Base-by-base conservation (phyloP, 2,329 filamentous ascomycete genomes). In the Pestalotiopsis sp. region DNA sequence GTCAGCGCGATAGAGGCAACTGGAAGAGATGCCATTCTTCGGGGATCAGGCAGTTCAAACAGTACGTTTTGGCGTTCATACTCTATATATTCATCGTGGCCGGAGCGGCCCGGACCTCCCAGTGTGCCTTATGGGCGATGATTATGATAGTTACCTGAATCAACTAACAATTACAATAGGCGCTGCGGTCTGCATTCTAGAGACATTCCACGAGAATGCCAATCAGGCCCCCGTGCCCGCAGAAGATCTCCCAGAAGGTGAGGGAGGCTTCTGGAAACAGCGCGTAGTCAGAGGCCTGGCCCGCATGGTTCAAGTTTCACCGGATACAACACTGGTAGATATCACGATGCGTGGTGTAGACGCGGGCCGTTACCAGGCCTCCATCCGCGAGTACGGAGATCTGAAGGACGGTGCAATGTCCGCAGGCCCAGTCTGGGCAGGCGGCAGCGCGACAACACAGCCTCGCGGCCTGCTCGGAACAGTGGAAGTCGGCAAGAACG, bases 161-260 rank as follows among this genome's bases (percentile, higher is more conserved):
- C 20, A 9, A 20, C 45, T 57, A 25, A 58, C 49, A 66, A 52
- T 9, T 12, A 23, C 20, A 4, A 31, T 73, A 89, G 92, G 89
- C 78, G 93, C 94, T 38, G 94, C 95, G 59, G 96, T 99, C 58
- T 97, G 95, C 82, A 98, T 99, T 77, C 89, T 99, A 70, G 96
- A 99, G 84, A 97, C 94, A 68, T 90, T 87, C 73, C 77, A 83
- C 74, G 90, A 93, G 76, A 87, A 90, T 60, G 87, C 90, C 68
- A 75, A 73, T 57, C 74, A 78, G 31, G 71, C 77, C n/a, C 70
- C 74, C 70, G 76, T 75, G 66, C 74, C 70, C 62, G 76, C 80
- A 81, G 38, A 36, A 36, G 31, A 79, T 80, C 41, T 77, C 76
- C 41, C 77, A 80, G 70, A 82, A 72, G 25, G 71, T 73, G 9